A percentile compares a stretch with the other conserved stretches of the same genome.
phyloP scores from a whole-genome alignment of 352 stramenopile genomes.

The Saprolegnia diclina region DNA sequence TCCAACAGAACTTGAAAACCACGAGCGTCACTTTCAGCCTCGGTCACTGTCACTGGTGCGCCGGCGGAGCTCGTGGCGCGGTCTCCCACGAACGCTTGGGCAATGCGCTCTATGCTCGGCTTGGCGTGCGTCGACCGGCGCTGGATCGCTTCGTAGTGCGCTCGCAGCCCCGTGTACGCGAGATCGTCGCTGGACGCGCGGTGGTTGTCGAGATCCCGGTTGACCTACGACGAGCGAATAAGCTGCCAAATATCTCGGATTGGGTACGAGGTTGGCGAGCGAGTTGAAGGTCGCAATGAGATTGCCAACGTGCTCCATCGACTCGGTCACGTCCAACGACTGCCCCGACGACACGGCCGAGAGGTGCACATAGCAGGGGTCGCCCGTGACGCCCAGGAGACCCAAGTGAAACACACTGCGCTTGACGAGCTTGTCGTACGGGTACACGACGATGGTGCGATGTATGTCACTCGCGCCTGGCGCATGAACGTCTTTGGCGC shows the following conservation, averaged over 20 bases:
- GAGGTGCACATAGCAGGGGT: background rate
- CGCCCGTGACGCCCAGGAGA: background rate
- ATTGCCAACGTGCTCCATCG: constrained; percentile 16
- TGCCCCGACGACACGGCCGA: constrained; percentile 23
- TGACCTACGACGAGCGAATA: background rate
- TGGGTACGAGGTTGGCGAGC: constrained; percentile 15
- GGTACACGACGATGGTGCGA: constrained; percentile 6
- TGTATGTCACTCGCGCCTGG: background rate
- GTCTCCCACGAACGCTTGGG: background rate
- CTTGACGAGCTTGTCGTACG: constrained; percentile 12
- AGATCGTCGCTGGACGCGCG: background rate
- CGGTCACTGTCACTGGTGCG: background rate
- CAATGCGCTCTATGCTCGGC: background rate
- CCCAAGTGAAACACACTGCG: background rate
- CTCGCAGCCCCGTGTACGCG: constrained; percentile 4
- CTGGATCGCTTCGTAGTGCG: background rate
- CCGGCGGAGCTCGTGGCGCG: too few species aligned
- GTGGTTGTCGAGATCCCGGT: constrained; percentile 5
- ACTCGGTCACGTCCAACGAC: background rate
- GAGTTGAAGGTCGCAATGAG: constrained; percentile 19
- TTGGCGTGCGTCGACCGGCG: background rate
- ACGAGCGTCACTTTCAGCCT: background rate
- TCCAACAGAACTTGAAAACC: constrained; percentile 22
- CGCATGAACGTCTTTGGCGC: background rate
- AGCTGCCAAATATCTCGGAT: background rate